A percentile compares a stretch with the other conserved stretches of the same genome.
These are phyloP conservation scores for Limonomyces culmigenus DNA, from an alignment of 1,284 basidiomycete genomes.

Conservation along the genomic window DNA sequence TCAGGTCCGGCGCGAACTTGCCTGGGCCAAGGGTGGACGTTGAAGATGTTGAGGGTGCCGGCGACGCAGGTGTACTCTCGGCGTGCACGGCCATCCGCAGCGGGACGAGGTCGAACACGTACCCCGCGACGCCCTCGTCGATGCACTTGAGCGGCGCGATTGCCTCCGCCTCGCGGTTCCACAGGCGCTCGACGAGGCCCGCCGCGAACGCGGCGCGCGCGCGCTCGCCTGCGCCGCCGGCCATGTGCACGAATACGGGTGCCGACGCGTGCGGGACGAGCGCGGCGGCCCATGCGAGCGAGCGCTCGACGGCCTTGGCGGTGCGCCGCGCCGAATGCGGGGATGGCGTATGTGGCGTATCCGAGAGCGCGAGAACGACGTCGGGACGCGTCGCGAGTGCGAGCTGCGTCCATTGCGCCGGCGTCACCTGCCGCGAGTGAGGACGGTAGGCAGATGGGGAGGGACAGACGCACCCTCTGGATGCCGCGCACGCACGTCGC, in stretches of 20 bases:
- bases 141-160: slow-evolving; percentile 34
- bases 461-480: slow-evolving; percentile 31
- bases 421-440: slow-evolving; percentile 28
- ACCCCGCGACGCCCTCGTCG: slow-evolving; percentile 52
- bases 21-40: slow-evolving; percentile 1
- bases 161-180: slow-evolving; percentile 33
- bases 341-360: slow-evolving; percentile 44
- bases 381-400: slow-evolving; percentile 42
- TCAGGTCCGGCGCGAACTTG: no score
- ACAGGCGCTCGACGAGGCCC: slow-evolving; percentile 36
- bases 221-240: slow-evolving; percentile 32
- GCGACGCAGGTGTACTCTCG: slow-evolving; percentile 1
- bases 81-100: slow-evolving; percentile 22
- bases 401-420: slow-evolving; percentile 35
- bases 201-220: slow-evolving; percentile 50
- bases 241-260: slow-evolving; percentile 49
- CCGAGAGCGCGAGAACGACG: slow-evolving; percentile 50
- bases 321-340: slow-evolving; percentile 58
- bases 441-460: slow-evolving; percentile 1
- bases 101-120: slow-evolving; percentile 48
- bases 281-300: slow-evolving; percentile 33
- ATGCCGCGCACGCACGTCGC: slow-evolving; percentile 52
- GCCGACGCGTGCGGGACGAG: slow-evolving; percentile 1
- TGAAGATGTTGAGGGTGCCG: slow-evolving; percentile 1
- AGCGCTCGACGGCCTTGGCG: slow-evolving; percentile 57